Base-by-base conservation (phyloP, 208 protist genomes). In the Leishmania gerbilli region DNA sequence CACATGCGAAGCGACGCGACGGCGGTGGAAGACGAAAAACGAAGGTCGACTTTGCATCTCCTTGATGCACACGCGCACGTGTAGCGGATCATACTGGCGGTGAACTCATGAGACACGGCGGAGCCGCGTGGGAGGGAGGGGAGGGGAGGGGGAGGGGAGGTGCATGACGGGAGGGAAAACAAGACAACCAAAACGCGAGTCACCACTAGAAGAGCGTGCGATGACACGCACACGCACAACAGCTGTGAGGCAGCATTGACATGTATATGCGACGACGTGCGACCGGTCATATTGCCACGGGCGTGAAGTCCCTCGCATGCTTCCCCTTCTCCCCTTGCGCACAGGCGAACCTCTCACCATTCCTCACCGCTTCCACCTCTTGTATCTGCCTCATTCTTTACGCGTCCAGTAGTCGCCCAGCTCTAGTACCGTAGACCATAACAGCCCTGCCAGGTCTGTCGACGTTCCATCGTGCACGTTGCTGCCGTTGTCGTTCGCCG, bases 391-490 rank as follows among this genome's bases (percentile, higher is more conserved):
- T 69, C 49, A 74, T 58, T 47, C 24, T 15, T 55, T 47, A 21
- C 40, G 67, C 17, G 80, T 89, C 88, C 88, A 91, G 74, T 86
- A 88, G 27, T 87, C 79, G 9, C 88, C 89, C 55, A 90, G 79
- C 40, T 80, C 76, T 11, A 94, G 40, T 17, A 84, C 74, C 51
- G 85, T 90, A 27, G 87, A 84, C 84, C 80, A 88, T n/a, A 95
- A 67, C 27, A 95, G 27, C 2, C 74, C 51, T 40, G 79, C 75
- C 9, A 95, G 79, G 77, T 95, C 92, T 0, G 84, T 72, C 37
- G 86, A 75, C 3, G 89, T 93, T 51, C 86, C 89, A n/a, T 83
- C 80, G 77, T 95, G 87, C 60, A 95, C 85, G 74, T 87, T 81
- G 24, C 64, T 71, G 6, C 79, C 90, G 78, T 94, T 79, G 82